phyloP scores from a whole-genome alignment of 2,329 filamentous ascomycete genomes.

The Diplodia intermedia region DNA sequence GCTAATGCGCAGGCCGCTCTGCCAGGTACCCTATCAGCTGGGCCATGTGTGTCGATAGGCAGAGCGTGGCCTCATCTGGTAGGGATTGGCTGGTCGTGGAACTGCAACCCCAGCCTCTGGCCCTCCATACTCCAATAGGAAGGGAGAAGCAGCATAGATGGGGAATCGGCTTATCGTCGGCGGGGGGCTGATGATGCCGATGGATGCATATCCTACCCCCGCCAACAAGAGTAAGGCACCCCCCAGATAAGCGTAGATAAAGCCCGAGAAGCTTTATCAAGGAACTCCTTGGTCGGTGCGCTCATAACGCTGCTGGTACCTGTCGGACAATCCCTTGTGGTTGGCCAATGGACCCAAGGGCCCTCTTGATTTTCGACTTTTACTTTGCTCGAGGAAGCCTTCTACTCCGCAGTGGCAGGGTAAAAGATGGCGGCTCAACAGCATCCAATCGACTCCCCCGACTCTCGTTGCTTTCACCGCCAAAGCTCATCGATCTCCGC shows the following conservation, averaged over 20 bases:
- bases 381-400: neutral
- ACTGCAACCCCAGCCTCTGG: neutral
- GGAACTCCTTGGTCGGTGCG: constrained; percentile 14
- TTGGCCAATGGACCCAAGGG: no score
- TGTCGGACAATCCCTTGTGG: neutral
- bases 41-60: constrained; percentile 11
- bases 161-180: constrained; percentile 27
- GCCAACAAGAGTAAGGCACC: constrained; percentile 11
- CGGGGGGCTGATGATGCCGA: constrained; percentile 18
- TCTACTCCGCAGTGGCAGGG: neutral
- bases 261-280: constrained; percentile 25
- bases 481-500: neutral
- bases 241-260: constrained; percentile 25
- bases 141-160: constrained; percentile 14
- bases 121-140: constrained; percentile 16
- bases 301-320: constrained; percentile 2
- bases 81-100: constrained; percentile 1
- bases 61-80: neutral
- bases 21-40: constrained; percentile 17
- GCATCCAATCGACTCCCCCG: neutral
- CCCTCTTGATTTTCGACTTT: neutral
- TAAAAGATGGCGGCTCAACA: neutral
- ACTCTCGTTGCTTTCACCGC: neutral
- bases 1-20: constrained; percentile 13
- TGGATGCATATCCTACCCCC: constrained; percentile 17